Percentiles rank a stretch among this genome's conserved stretches.
phyloP scores from a whole-genome alignment of 306 rosid species.

The Malus asiatica region DNA sequence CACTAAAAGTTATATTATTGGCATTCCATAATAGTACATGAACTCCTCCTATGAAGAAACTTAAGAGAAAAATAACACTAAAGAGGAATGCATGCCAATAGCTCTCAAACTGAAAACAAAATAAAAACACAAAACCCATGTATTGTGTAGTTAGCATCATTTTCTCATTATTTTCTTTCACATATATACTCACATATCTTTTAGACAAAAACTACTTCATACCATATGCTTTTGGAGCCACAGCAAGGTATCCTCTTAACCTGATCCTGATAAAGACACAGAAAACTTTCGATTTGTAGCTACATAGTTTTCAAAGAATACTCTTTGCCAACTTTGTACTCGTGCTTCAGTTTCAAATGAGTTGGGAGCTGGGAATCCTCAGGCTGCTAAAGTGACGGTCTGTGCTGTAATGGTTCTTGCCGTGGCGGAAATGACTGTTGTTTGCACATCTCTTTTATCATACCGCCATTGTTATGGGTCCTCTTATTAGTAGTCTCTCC shows the following conservation, averaged over 20 bases:
- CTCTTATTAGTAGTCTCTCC: slow-evolving; percentile 26
- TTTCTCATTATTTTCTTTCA: too few relatives aligned
- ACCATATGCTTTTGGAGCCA: slow-evolving; percentile 49
- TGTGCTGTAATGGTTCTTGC: slow-evolving; percentile 24
- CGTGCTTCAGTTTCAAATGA: slow-evolving; percentile 55
- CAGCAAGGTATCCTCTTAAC: slow-evolving; percentile 28
- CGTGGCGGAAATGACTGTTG: slow-evolving; percentile 22
- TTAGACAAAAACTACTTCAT: slow-evolving; percentile 22
- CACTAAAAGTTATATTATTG: too few relatives aligned
- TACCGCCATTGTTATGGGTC: slow-evolving; percentile 26
- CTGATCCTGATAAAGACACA: background rate
- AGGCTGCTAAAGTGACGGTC: slow-evolving; percentile 25
- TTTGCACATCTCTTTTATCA: slow-evolving; percentile 26
- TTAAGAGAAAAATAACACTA: too few relatives aligned
- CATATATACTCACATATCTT: too few relatives aligned
- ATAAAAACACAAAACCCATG: background rate
- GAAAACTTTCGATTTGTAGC: background rate
- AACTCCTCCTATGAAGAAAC: too few relatives aligned
- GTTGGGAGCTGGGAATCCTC: slow-evolving; percentile 52
- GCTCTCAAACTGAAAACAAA: too few relatives aligned
- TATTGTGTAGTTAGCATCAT: too few relatives aligned
- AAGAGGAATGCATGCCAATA: too few relatives aligned
- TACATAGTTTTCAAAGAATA: background rate
- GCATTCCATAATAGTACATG: too few relatives aligned
- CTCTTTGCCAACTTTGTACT: background rate